phyloP scores from a whole-genome alignment of 2,329 filamentous ascomycete species.

The Ciborinia camelliae region DNA sequence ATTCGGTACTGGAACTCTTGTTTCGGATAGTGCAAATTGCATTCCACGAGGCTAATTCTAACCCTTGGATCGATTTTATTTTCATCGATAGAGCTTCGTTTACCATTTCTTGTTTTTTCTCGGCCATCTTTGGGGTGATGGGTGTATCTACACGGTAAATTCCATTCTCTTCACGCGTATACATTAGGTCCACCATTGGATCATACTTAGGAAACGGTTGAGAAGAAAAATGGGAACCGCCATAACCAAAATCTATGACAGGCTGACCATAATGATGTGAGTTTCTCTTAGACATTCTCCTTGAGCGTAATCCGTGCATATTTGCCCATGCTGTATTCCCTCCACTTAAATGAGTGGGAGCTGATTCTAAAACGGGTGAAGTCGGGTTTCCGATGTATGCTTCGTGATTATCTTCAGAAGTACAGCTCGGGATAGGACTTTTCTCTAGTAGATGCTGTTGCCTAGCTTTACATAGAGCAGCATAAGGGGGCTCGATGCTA shows the following conservation, averaged over 20 bases:
- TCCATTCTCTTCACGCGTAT: neutral
- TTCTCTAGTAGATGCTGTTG: neutral
- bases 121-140: neutral
- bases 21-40: neutral
- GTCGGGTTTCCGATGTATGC: neutral
- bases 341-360: neutral
- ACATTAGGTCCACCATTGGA: neutral
- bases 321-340: neutral
- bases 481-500: neutral
- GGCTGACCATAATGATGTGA: neutral
- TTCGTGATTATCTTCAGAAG: neutral
- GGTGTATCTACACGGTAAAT: neutral
- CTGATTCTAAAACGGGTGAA: neutral
- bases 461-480: neutral
- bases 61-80: neutral
- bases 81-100: neutral
- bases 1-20: too few species aligned
- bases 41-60: neutral
- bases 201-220: slow-evolving; percentile 6
- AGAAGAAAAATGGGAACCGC: neutral
- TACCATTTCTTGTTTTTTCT: neutral
- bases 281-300: neutral
- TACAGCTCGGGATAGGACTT: neutral
- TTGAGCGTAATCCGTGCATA: too few species aligned
- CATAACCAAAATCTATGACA: slow-evolving; percentile 7